These are phyloP conservation scores for Ophiostoma tasmaniense DNA, from an alignment of 2,329 filamentous ascomycete genomes.

Conservation along the genomic window DNA sequence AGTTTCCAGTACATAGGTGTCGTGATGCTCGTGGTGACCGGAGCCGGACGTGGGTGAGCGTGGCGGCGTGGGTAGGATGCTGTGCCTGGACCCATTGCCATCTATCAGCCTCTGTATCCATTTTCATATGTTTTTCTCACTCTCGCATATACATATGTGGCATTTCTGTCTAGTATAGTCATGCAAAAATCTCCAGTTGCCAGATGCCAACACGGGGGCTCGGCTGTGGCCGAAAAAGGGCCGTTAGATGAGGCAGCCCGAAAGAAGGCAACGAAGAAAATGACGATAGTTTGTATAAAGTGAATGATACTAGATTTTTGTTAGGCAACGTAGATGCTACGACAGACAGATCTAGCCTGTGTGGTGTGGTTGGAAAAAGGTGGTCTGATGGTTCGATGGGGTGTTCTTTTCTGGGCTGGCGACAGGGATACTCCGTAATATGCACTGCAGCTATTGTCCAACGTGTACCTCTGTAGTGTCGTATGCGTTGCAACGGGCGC, in stretches of 20 bases:
- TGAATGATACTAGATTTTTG: not conserved
- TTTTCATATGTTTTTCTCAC: not conserved
- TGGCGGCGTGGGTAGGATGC: not conserved
- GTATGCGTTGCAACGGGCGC: not conserved
- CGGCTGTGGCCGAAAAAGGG: constrained; percentile 12
- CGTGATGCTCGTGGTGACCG: not conserved
- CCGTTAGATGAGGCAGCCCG: constrained; percentile 7
- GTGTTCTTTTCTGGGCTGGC: constrained; percentile 3
- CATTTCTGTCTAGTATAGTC: not conserved
- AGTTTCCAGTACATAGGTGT: not conserved
- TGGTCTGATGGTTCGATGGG: constrained; percentile 19
- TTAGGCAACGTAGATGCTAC: not conserved
- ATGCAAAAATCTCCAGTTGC: not conserved
- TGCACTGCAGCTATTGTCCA: not conserved
- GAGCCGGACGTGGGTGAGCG: not conserved
- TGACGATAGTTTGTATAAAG: not conserved
- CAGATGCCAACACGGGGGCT: not conserved
- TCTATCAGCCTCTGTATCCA: not conserved
- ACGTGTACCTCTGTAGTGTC: not conserved
- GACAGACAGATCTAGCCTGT: constrained; percentile 1
- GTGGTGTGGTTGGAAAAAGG: constrained; percentile 17
- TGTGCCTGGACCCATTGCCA: not conserved
- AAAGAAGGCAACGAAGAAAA: not conserved
- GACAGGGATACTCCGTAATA: not conserved
- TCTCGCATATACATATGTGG: not conserved